phyloP scores from a whole-genome alignment of 2,329 filamentous ascomycete genomes.

The Cladophialophora psammophila region DNA sequence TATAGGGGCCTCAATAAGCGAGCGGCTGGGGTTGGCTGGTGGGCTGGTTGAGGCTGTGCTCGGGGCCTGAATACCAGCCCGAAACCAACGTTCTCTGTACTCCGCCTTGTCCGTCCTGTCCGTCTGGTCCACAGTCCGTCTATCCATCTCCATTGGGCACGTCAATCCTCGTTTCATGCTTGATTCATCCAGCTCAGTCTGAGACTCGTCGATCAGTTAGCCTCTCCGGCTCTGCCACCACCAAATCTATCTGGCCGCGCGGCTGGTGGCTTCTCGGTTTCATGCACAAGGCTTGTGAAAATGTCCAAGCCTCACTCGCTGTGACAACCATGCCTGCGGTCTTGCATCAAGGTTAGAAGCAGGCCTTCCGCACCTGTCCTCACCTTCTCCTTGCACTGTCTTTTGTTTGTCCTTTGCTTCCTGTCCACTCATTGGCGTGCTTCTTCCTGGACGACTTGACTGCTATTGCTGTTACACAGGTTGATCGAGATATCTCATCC shows the following conservation, averaged over 20 bases:
- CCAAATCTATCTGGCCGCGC: constrained; percentile 9
- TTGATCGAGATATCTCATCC: neutral
- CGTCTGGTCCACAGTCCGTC: neutral
- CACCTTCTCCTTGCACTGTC: constrained; percentile 4
- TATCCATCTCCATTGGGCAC: constrained; percentile 11
- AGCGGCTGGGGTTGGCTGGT: neutral
- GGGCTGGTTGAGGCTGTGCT: neutral
- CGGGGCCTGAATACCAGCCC: neutral
- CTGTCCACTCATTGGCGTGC: neutral
- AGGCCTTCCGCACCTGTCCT: constrained; percentile 7
- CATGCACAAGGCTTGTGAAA: too few relatives aligned
- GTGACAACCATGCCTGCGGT: neutral
- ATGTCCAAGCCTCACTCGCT: constrained; percentile 16
- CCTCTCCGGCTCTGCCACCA: constrained; percentile 21
- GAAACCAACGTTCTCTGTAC: constrained; percentile 4
- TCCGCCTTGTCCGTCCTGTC: constrained; percentile 11
- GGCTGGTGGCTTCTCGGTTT: constrained; percentile 9
- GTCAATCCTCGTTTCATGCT: constrained; percentile 19
- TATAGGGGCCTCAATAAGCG: neutral
- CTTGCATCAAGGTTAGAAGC: constrained; percentile 14
- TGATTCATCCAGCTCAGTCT: constrained; percentile 11
- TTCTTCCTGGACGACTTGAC: constrained; percentile 1
- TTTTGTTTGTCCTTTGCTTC: neutral
- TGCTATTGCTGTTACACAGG: neutral
- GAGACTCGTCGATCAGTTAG: neutral